phyloP scores from a whole-genome alignment of 1,284 basidiomycete species.

The Fomitiporia mediterranea region DNA sequence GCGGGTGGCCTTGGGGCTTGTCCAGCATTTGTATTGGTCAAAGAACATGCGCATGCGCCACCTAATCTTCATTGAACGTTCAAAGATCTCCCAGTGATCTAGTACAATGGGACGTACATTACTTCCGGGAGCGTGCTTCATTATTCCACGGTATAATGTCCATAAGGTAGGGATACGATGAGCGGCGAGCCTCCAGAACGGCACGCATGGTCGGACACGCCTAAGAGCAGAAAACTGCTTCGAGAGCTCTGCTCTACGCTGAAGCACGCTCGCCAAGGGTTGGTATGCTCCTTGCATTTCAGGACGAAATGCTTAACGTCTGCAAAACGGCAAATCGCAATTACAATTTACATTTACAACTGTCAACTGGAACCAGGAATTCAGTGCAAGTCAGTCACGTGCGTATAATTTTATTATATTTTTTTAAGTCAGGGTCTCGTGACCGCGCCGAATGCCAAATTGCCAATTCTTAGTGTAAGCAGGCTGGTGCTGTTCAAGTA shows the following conservation, averaged over 20 bases:
- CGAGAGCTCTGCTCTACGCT: conserved; percentile 7
- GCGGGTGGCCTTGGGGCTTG: conserved; percentile 43
- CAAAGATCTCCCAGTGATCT: conserved; percentile 4
- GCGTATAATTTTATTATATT: no score
- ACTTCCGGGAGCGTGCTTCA: conserved; percentile 49
- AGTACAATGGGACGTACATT: conserved; percentile 40
- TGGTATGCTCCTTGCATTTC: no score
- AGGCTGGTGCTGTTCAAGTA: no score
- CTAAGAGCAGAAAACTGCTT: conserved; percentile 44
- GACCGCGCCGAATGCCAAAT: no score
- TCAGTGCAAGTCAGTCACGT: no score
- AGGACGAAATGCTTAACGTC: no score
- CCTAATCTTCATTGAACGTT: conserved; percentile 42
- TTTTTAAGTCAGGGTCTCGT: no score
- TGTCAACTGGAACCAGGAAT: no score
- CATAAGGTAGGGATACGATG: conserved; percentile 76
- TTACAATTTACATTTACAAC: no score
- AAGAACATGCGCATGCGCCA: conserved; percentile 55
- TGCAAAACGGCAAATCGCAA: no score
- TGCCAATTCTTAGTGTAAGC: no score
- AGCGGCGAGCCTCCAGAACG: conserved; percentile 66
- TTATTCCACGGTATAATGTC: conserved; percentile 67
- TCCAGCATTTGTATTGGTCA: conserved; percentile 44
- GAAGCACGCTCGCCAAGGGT: background rate
- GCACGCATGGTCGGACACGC: conserved; percentile 53